A percentile compares a stretch with the other conserved stretches of the same genome.
These are phyloP conservation scores for Zygotorulaspora sp. DNA, from an alignment of 805 yeast species.

Conservation along the genomic window DNA sequence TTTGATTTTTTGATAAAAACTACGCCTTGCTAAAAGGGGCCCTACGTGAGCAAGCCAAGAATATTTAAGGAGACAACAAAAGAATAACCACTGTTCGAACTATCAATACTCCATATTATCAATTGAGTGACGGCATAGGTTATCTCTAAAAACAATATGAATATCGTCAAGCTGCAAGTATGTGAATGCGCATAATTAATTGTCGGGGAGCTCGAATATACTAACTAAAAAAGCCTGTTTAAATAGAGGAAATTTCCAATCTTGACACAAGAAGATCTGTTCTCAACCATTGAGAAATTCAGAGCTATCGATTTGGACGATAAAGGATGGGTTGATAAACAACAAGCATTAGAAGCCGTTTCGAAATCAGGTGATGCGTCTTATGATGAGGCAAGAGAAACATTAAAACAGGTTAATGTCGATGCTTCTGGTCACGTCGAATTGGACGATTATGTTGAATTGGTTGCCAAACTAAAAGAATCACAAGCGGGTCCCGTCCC, in stretches of 20 bases:
- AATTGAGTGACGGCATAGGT: no score
- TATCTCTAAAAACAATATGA: slow-evolving; percentile 45
- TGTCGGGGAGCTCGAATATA: slow-evolving; percentile 1
- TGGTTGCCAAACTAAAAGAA: slow-evolving; percentile 74
- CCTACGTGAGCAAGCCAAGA: no score
- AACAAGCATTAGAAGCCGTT: slow-evolving; percentile 78
- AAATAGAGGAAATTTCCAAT: slow-evolving; percentile 75
- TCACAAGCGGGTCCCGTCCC: slow-evolving; percentile 28
- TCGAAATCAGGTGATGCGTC: slow-evolving; percentile 73
- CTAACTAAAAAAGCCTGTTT: slow-evolving; percentile 3
- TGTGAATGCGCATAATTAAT: slow-evolving; percentile 21
- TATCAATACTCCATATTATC: no score
- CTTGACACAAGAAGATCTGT: slow-evolving; percentile 80
- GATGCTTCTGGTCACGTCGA: slow-evolving; percentile 98
- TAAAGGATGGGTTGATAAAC: slow-evolving; percentile 91
- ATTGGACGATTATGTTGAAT: slow-evolving; percentile 85
- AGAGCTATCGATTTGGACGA: slow-evolving; percentile 83
- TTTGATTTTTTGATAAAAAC: neutral
- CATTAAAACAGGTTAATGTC: slow-evolving; percentile 82
- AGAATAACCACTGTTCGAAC: no score
- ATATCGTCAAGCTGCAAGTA: slow-evolving; percentile 60
- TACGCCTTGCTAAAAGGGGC: neutral
- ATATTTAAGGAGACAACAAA: no score
- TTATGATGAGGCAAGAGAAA: slow-evolving; percentile 91
- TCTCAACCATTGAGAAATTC: slow-evolving; percentile 80